A percentile compares a stretch with the other conserved stretches of the same genome.
phyloP scores from a whole-genome alignment of 345 rosid species.

The Boechera retrofracta region DNA sequence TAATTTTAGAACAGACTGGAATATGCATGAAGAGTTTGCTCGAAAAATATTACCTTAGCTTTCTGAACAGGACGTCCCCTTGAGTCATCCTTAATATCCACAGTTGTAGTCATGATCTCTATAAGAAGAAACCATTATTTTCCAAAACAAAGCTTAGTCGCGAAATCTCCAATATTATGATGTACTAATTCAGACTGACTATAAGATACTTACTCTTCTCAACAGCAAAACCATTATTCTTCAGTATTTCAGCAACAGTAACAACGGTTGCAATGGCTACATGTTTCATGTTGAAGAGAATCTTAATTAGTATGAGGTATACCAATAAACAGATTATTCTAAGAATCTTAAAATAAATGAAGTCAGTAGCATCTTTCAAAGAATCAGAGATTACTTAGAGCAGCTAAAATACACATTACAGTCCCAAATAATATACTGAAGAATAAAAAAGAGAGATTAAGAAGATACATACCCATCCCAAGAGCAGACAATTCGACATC shows the following conservation, averaged over 20 bases:
- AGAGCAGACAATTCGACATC: slow-evolving; percentile 91
- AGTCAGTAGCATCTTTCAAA: background rate
- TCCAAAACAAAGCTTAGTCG: background rate
- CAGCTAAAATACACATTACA: background rate
- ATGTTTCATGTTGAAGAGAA: slow-evolving; percentile 17
- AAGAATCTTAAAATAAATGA: background rate
- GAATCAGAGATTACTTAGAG: background rate
- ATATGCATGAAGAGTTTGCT: background rate
- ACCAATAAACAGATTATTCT: background rate
- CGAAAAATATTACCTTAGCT: slow-evolving; percentile 61
- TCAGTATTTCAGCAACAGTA: slow-evolving; percentile 82
- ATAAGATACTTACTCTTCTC: slow-evolving; percentile 68
- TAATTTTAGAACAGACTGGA: background rate
- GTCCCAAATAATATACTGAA: background rate
- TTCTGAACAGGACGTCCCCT: slow-evolving; percentile 85
- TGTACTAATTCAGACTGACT: background rate
- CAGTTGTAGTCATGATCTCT: slow-evolving; percentile 76
- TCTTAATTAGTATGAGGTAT: background rate
- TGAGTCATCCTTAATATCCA: slow-evolving; percentile 79
- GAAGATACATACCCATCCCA: slow-evolving; percentile 75
- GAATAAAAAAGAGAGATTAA: background rate
- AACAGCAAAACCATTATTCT: slow-evolving; percentile 86
- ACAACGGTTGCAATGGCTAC: slow-evolving; percentile 91
- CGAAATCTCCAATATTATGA: background rate
- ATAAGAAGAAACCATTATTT: slow-evolving; percentile 21